phyloP scores from a whole-genome alignment of 2,329 filamentous ascomycete species.

The Erysiphe pulchra region DNA sequence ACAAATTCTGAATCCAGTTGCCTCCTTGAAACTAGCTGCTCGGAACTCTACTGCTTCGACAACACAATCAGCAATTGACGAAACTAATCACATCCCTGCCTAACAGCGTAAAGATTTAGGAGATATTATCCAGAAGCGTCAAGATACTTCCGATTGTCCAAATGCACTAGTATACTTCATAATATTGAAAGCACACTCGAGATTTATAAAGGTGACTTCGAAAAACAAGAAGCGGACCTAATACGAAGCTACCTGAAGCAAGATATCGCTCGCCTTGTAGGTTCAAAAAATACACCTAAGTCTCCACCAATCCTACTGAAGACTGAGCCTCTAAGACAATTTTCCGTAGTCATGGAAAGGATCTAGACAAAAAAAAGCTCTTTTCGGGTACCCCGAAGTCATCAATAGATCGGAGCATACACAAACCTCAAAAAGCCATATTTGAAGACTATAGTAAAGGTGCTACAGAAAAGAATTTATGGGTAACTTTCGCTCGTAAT shows the following conservation, averaged over 20 bases:
- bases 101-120: too few species aligned
- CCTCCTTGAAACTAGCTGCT: too few species aligned
- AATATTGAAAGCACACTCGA: too few species aligned
- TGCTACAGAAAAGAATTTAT: background rate
- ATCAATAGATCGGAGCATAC: background rate
- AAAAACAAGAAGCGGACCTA: too few species aligned
- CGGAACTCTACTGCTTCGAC: too few species aligned
- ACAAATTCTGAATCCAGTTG: too few species aligned
- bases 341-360: conserved; percentile 1
- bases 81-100: too few species aligned
- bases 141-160: too few species aligned
- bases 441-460: background rate
- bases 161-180: too few species aligned
- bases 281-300: background rate
- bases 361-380: background rate
- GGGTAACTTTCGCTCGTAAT: background rate
- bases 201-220: too few species aligned
- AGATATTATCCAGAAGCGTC: too few species aligned
- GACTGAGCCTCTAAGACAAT: background rate
- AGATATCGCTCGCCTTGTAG: background rate
- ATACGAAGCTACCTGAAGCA: background rate
- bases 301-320: background rate
- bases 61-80: too few species aligned
- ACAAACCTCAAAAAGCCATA: background rate
- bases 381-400: background rate